These are phyloP conservation scores for Penicillium parvum DNA, from an alignment of 495 filamentous ascomycete species.

Conservation along the genomic window DNA sequence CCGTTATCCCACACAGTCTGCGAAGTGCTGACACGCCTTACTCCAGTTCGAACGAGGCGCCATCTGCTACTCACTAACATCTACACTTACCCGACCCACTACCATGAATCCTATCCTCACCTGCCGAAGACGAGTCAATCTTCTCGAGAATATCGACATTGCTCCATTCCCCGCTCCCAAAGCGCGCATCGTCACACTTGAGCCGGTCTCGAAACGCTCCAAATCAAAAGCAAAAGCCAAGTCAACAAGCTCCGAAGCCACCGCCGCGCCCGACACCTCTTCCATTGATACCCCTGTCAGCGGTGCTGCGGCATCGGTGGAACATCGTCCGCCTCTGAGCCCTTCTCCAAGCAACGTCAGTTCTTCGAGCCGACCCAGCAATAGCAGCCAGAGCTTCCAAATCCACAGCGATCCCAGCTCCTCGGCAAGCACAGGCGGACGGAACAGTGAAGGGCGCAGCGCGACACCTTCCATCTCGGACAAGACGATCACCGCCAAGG, in stretches of 20 bases:
- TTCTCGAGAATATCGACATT: conserved; percentile 70
- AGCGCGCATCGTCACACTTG: conserved; percentile 74
- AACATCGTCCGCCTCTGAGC: conserved; percentile 43
- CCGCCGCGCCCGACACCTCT: conserved; percentile 28
- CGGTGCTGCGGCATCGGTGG: conserved; percentile 22
- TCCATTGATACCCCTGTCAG: conserved; percentile 33
- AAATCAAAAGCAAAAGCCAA: conserved; percentile 45
- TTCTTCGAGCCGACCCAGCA: conserved; percentile 56
- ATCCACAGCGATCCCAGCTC: conserved; percentile 37
- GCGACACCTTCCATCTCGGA: conserved; percentile 38
- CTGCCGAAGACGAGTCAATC: conserved; percentile 72
- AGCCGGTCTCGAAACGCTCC: conserved; percentile 58
- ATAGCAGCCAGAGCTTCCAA: conserved; percentile 52
- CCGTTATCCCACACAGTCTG: not conserved
- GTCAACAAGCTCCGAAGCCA: conserved; percentile 30
- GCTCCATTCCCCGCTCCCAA: conserved; percentile 53
- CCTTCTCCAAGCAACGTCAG: conserved; percentile 62
- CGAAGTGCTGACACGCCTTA: conserved; percentile 12
- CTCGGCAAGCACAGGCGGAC: conserved; percentile 33
- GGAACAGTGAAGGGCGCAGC: conserved; percentile 42
- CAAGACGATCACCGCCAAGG: conserved; percentile 81
- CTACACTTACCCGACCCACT: conserved; percentile 85
- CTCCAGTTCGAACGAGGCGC: conserved; percentile 89
- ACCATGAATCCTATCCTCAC: conserved; percentile 75
- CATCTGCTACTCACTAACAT: conserved; percentile 83